Evolutionary conservation across 2,329 filamentous ascomycete genomes (phyloP).

Genomic region (Alternaria atra): DNA sequence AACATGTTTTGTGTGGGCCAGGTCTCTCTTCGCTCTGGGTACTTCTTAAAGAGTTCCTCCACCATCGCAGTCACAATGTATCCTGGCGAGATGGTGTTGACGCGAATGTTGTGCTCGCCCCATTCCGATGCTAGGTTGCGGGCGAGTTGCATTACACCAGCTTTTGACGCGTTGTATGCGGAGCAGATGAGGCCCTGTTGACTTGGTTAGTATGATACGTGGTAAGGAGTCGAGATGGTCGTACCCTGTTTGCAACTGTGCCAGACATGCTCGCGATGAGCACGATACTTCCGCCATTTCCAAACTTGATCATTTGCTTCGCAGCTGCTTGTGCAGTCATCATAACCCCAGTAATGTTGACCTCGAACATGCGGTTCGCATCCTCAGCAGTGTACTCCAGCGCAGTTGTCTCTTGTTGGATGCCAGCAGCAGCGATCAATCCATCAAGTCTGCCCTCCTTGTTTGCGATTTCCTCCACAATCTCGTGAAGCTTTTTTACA

Average conservation of each 20-base stretch:
- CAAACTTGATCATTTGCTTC: conserved; percentile 69
- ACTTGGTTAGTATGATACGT: conserved; percentile 21
- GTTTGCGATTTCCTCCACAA: conserved; percentile 74
- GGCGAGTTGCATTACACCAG: conserved; percentile 74
- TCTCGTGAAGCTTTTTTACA: conserved; percentile 70
- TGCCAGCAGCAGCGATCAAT: conserved; percentile 76
- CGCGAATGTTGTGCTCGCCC: conserved; percentile 76
- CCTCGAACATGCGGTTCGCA: conserved; percentile 69
- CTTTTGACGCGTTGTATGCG: conserved; percentile 80
- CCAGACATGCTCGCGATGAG: conserved; percentile 72
- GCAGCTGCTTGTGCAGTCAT: conserved; percentile 71
- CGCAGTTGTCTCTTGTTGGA: conserved; percentile 84
- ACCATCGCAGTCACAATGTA: conserved; percentile 88
- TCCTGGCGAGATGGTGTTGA: conserved; percentile 83
- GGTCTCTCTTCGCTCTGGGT: conserved; percentile 70
- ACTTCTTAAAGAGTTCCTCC: conserved; percentile 77
- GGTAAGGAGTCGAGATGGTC: conserved; percentile 33
- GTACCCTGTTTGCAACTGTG: conserved; percentile 69
- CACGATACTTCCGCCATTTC: conserved; percentile 67
- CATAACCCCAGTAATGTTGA: conserved; percentile 69
- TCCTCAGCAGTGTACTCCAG: conserved; percentile 76
- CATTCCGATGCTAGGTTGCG: conserved; percentile 78
- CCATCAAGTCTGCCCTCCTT: conserved; percentile 79
- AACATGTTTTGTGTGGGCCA: conserved; percentile 92
- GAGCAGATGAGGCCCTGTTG: conserved; percentile 68